Evolutionary conservation across 129 eudicot genomes (phyloP).

Genomic region (Ambrosia artemisiifolia): DNA sequence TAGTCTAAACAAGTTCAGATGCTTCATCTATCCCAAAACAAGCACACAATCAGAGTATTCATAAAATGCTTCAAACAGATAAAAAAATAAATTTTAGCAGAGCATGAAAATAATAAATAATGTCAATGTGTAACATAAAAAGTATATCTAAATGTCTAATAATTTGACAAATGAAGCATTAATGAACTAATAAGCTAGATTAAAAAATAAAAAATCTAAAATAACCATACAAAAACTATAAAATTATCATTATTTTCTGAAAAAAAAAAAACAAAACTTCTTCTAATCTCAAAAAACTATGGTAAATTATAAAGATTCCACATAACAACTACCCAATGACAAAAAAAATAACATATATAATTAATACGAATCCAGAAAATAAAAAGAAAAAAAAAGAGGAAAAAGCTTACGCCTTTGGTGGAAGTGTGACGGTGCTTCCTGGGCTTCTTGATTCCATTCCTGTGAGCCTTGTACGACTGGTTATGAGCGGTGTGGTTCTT

Average conservation of each 20-base stretch:
- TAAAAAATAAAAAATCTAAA: background rate
- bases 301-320: background rate
- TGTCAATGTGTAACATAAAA: background rate
- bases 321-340: background rate
- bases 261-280: background rate
- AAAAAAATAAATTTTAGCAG: background rate
- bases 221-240: background rate
- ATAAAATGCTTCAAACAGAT: background rate
- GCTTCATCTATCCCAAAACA: background rate
- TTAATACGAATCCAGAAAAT: background rate
- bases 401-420: constrained; percentile 69
- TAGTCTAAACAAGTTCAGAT: background rate
- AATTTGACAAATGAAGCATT: background rate
- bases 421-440: constrained; percentile 74
- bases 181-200: too few relatives aligned
- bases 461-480: constrained; percentile 81
- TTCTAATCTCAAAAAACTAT: background rate
- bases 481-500: constrained; percentile 94
- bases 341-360: background rate
- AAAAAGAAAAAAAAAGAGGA: background rate
- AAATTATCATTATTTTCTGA: too few relatives aligned
- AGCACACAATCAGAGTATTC: background rate
- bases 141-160: background rate
- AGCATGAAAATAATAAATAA: background rate
- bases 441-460: constrained; percentile 92